Evolutionary conservation across 768 basidiomycete species (phyloP).

Genomic region (Collybiopsis luxurians): DNA sequence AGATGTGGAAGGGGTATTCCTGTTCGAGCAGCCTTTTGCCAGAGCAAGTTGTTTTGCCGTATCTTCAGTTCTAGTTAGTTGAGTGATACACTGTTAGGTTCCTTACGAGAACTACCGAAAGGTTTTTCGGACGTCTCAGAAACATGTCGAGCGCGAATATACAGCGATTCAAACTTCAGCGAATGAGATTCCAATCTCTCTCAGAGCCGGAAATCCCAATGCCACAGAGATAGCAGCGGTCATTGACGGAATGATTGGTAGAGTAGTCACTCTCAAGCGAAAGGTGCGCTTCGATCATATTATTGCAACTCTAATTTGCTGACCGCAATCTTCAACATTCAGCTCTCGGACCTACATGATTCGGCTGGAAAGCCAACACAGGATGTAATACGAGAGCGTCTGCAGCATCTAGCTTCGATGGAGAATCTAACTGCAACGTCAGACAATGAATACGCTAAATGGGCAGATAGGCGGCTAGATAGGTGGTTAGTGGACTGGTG

Average conservation of each 20-base stretch:
- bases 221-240: conserved; percentile 54
- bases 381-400: conserved; percentile 70
- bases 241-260: conserved; percentile 74
- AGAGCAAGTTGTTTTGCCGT: conserved; percentile 42
- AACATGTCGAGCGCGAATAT: conserved; percentile 78
- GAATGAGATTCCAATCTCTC: conserved; percentile 56
- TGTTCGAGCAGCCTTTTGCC: conserved; percentile 84
- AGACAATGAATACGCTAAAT: conserved; percentile 62
- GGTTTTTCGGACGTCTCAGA: conserved; percentile 80
- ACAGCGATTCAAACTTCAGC: conserved; percentile 53
- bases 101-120: conserved; percentile 89
- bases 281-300: conserved; percentile 54
- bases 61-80: neutral
- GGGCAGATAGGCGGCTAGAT: conserved; percentile 80
- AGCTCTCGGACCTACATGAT: conserved; percentile 50
- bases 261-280: conserved; percentile 78
- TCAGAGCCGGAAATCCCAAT: conserved; percentile 32
- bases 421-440: conserved; percentile 53
- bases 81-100: conserved; percentile 46
- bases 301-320: neutral
- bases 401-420: conserved; percentile 65
- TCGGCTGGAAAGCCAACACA: conserved; percentile 57
- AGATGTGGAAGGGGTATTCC: conserved; percentile 68
- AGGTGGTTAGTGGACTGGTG: conserved; percentile 95
- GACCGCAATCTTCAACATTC: neutral